These are phyloP conservation scores for Brassica nigra DNA, from an alignment of 345 rosid genomes.

Conservation along the genomic window DNA sequence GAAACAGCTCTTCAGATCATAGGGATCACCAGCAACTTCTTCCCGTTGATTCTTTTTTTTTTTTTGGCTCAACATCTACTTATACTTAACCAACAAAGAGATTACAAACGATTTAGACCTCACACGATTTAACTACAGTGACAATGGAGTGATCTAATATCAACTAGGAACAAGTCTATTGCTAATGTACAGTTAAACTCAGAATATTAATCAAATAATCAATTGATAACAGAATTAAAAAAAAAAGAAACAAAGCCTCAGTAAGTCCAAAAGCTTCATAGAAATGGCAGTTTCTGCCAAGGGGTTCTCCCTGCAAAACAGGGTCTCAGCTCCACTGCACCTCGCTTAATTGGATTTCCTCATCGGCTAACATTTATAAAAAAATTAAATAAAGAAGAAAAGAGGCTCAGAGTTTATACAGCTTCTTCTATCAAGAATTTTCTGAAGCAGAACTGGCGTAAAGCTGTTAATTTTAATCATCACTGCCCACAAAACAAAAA, in stretches of 20 bases:
- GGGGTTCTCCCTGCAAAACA: conserved; percentile 61
- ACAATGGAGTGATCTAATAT: too few relatives aligned
- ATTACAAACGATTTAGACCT: too few relatives aligned
- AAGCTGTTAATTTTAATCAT: not conserved
- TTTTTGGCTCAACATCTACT: too few relatives aligned
- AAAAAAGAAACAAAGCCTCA: conserved; percentile 43
- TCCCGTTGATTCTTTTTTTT: conserved; percentile 66
- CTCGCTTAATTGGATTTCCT: conserved; percentile 54
- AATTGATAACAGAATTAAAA: not conserved
- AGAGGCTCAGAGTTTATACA: not conserved
- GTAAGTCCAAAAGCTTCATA: conserved; percentile 45
- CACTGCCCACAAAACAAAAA: not conserved
- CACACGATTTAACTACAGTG: too few relatives aligned
- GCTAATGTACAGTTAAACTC: too few relatives aligned
- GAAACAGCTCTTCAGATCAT: conserved; percentile 71
- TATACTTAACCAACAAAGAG: too few relatives aligned
- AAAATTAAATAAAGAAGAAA: not conserved
- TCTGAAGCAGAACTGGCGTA: conserved; percentile 5
- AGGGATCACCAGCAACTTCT: conserved; percentile 66
- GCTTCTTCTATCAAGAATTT: not conserved
- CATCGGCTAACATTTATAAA: conserved; percentile 29
- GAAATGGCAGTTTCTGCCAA: conserved; percentile 48
- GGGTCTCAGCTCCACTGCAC: conserved; percentile 63
- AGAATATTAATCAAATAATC: not conserved
- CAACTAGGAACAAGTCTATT: too few relatives aligned